Evolutionary conservation across 352 stramenopile genomes (phyloP), one percentile per base, ranked within the genome.

Genomic region (Halophytophthora polymorphica): DNA sequence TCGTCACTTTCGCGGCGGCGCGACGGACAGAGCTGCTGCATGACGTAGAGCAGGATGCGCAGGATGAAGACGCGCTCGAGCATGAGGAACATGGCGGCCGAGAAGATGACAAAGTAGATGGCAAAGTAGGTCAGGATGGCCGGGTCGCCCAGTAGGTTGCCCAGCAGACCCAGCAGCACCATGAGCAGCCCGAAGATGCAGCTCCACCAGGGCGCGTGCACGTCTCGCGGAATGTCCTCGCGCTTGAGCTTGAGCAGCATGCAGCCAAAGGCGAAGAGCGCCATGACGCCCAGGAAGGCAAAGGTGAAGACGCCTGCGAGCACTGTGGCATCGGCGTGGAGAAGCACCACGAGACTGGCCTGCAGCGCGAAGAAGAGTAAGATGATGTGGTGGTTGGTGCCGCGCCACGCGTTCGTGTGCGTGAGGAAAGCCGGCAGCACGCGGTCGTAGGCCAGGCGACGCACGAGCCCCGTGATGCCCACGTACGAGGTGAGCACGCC

Each of bases 231-330:
- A 34, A 98, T 90, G 21, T 86, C 75, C 61, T 93, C 86, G 18
- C 91, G 73, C 66, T 98, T 98, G 43, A 96, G 66, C 61, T 97
- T 97, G 34, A 98, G 83, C 29, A 97, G 37, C 57, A 97, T 95
- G 57, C 86, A 96, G 6, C 90, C 90, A 50, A 92, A 80, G 5
- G 86, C 87, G 45, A 97, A 98, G 21, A 97, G 75, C 18, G 73
- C 80, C 88, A 98, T 97, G 12, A 98, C 82, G 1, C 77, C 77
- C 8, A 98, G 59, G 52, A 97, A 98, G 6, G 89, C 81, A 50
- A 96, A 95, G 21, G 84, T 96, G 58, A 97, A 98, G 22, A 98
- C 92, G 8, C 89, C 89, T 10, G 82, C 79, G 2, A 98, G 73
- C 18, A 86, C 79, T 22, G 69, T 84, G 13, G 93, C 78, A 40